Evolutionary conservation across 2,329 filamentous ascomycete genomes (phyloP).

Genomic region (Hypomyces rosellus): DNA sequence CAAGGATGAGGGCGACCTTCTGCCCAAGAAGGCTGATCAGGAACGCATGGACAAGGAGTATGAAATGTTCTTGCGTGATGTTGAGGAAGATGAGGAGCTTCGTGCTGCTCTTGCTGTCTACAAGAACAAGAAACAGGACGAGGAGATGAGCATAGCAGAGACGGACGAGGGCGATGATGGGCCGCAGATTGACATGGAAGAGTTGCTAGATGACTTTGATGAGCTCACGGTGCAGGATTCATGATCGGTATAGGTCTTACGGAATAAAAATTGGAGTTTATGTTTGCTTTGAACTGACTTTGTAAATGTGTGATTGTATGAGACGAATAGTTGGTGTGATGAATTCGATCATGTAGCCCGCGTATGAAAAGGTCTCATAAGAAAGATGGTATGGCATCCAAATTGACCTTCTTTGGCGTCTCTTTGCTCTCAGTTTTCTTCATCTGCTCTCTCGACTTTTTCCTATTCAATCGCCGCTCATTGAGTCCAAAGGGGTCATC

Average conservation of each 20-base stretch:
- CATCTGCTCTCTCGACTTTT: constrained; percentile 25
- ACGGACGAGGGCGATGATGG: constrained; percentile 58
- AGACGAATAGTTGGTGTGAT: too few species aligned
- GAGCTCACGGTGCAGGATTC: constrained; percentile 53
- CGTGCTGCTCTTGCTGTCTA: constrained; percentile 80
- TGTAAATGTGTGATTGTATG: not conserved
- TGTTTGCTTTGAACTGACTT: not conserved
- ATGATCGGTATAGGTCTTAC: constrained; percentile 12
- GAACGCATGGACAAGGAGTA: constrained; percentile 88
- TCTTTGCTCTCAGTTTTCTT: constrained; percentile 14
- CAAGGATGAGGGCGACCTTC: constrained; percentile 79
- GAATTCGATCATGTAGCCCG: not conserved
- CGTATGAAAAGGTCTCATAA: constrained; percentile 19
- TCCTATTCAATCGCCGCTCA: constrained; percentile 23
- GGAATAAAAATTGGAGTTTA: constrained; percentile 16
- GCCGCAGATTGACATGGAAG: constrained; percentile 69
- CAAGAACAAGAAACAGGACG: constrained; percentile 56
- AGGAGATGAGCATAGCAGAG: constrained; percentile 63
- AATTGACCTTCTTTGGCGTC: constrained; percentile 14
- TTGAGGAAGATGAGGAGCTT: constrained; percentile 91
- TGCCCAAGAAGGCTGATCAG: constrained; percentile 81
- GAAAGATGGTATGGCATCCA: constrained; percentile 33
- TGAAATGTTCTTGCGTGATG: constrained; percentile 93
- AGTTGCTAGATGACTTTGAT: constrained; percentile 87
- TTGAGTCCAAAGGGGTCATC: constrained; percentile 32